Base-by-base conservation (phyloP, 2,329 filamentous ascomycete species). In the Fusarium irregulare region DNA sequence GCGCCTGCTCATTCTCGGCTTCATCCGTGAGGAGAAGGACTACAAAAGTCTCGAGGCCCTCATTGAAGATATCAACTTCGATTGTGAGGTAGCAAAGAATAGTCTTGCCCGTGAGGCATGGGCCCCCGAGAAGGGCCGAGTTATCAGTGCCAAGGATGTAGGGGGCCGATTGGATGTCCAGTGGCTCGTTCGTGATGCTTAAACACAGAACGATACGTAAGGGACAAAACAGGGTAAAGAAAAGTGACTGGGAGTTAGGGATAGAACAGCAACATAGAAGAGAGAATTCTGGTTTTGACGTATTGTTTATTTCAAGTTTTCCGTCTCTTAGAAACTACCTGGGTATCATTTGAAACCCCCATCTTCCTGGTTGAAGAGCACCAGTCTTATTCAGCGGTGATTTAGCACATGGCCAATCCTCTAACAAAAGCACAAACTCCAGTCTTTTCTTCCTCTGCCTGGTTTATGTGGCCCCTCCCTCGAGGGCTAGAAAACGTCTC, bases 11-110 rank as follows among this genome's bases (percentile, higher is more conserved):
- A 89, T 99, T 51, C 80, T 95, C 66, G 96, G 94, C 30, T 98
- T 93, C 80, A 94, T 99, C 67, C 87, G 96, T 56, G 91, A 93
- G 11, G 96, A 98, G 82, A 90, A 88, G 77, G 93, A 98, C 83
- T 99, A 99, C 82, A 88, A 90, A 64, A 91, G 88, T 68, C 85
- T 93, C 73, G 94, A 98, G 68, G 92, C 91, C 34, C 84, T 98
- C 77, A 89, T 98, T 46, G 88, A 91, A 74, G 96, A 99, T 82
- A 99, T 99, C 77, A 88, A 88, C 77, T 87, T 91, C 72, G 96
- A 98, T 83, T 97, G 96, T 76, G 88, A 92, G 74, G 94, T 98
- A 58, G 92, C 94, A 45, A 85, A 86, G 72, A 83, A 85, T 75
- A 96, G 93, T 81, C 81, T 99, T 76, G 86, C 81, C 55, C 84